phyloP scores from a whole-genome alignment of 2,329 filamentous ascomycete species.

The Xylariales sp. region DNA sequence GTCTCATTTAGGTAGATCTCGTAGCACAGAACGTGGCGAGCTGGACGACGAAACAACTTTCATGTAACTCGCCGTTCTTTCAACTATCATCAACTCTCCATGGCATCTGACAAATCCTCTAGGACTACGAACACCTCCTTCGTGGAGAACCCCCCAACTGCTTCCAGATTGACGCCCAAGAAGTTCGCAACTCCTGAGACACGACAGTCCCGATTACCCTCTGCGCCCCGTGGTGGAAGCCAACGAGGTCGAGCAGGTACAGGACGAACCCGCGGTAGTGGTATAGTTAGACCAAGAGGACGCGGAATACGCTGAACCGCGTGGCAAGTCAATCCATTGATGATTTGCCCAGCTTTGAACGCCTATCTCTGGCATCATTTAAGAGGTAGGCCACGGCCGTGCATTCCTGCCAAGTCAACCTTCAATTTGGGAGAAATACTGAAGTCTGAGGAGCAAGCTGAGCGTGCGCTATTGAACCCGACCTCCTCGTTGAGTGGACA shows the following conservation, averaged over 20 bases:
- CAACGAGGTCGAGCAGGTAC: constrained; percentile 29
- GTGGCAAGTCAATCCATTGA: neutral
- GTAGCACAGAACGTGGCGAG: constrained; percentile 29
- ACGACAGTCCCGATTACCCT: constrained; percentile 44
- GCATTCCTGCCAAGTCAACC: too few species aligned
- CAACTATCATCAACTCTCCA: neutral
- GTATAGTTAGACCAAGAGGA: constrained; percentile 41
- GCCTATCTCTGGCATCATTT: too few species aligned
- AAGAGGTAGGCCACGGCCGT: too few species aligned
- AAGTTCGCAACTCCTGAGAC: constrained; percentile 37
- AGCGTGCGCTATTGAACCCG: too few species aligned
- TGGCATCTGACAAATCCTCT: too few species aligned
- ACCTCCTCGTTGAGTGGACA: too few species aligned
- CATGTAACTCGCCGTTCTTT: constrained; percentile 49
- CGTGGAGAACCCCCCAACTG: constrained; percentile 70
- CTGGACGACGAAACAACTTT: constrained; percentile 74
- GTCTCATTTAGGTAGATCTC: constrained; percentile 17
- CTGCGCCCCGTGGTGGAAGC: constrained; percentile 36
- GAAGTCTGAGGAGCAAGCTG: too few species aligned
- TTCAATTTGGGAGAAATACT: too few species aligned
- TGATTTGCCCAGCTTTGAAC: too few species aligned
- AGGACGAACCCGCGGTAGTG: constrained; percentile 39
- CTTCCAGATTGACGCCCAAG: constrained; percentile 43
- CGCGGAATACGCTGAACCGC: constrained; percentile 39
- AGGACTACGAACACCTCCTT: constrained; percentile 92